Evolutionary conservation across 352 stramenopile species (phyloP).

Genomic region (Detonula confervacea): DNA sequence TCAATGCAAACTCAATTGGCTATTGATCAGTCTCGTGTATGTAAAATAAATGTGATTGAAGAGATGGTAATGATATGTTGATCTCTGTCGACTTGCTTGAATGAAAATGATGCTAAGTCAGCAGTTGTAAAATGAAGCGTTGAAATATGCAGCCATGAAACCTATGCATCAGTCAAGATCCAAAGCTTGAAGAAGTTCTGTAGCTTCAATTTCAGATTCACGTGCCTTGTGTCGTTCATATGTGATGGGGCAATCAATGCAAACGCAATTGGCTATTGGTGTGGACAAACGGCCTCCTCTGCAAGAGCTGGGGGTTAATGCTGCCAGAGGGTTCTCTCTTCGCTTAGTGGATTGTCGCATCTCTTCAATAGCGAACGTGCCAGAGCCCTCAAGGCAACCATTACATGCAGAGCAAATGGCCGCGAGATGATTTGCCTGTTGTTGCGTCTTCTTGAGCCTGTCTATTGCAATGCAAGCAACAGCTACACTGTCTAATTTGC

Average conservation of each 20-base stretch:
- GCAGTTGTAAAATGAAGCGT: too few species aligned
- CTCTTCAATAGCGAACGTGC: conserved; percentile 69
- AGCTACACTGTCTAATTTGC: conserved; percentile 50
- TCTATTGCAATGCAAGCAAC: conserved; percentile 59
- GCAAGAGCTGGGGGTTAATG: conserved; percentile 10
- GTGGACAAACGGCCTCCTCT: conserved; percentile 35
- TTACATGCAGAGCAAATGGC: conserved; percentile 77
- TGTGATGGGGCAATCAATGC: conserved; percentile 83
- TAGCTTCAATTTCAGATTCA: conserved; percentile 77
- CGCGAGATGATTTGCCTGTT: conserved; percentile 58
- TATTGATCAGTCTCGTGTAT: too few species aligned
- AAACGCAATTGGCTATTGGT: conserved; percentile 82
- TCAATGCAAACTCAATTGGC: conserved; percentile 85
- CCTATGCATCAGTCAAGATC: conserved; percentile 23
- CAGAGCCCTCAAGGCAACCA: conserved; percentile 68
- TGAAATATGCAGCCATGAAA: too few species aligned
- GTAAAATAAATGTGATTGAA: too few species aligned
- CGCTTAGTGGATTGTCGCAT: conserved; percentile 17
- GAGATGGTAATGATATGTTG: too few species aligned
- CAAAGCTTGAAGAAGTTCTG: conserved; percentile 55
- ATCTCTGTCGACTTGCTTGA: too few species aligned
- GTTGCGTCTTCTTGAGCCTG: conserved; percentile 65
- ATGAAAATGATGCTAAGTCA: too few species aligned
- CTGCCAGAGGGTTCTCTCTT: conserved; percentile 24
- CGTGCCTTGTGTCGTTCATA: conserved; percentile 74